Conservation (phyloP, 768 basidiomycete species). For the Xerocomellus amylosporus region DNA sequence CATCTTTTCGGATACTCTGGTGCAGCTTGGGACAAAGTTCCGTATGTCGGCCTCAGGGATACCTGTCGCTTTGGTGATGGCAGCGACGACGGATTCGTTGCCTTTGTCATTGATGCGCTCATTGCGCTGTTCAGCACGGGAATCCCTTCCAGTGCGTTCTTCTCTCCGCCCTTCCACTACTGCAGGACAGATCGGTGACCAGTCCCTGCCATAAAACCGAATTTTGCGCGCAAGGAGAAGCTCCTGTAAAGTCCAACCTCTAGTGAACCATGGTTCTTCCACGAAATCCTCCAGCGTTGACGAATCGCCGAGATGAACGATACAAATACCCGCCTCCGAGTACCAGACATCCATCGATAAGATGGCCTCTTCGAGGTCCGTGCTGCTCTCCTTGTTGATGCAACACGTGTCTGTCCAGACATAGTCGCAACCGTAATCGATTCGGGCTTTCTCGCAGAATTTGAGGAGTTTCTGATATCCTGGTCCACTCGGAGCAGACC, state of each 20-base stretch:
- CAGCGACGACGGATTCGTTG: constrained; percentile 14
- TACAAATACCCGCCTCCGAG: constrained; percentile 21
- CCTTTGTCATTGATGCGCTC: constrained; percentile 21
- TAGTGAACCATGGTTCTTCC: constrained; percentile 23
- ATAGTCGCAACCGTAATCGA: constrained; percentile 25
- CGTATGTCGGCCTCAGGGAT: constrained; percentile 23
- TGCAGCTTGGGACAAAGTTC: constrained; percentile 19
- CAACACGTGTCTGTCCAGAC: constrained; percentile 31
- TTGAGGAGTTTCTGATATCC: constrained; percentile 27
- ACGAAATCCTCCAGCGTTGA: constrained; percentile 20
- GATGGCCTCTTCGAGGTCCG: constrained; percentile 30
- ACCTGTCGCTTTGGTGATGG: constrained; percentile 18
- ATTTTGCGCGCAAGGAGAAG: constrained; percentile 24
- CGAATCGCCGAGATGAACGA: constrained; percentile 25
- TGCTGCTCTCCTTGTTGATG: constrained; percentile 26
- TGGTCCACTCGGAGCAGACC: constrained; percentile 12
- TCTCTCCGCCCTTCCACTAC: constrained; percentile 17
- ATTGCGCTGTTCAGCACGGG: constrained; percentile 12
- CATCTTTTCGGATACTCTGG: constrained; percentile 24
- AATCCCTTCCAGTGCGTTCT: constrained; percentile 3
- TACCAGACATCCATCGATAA: constrained; percentile 26
- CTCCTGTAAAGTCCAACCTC: constrained; percentile 25
- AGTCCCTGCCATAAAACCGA: constrained; percentile 24
- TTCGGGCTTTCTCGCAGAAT: constrained; percentile 27
- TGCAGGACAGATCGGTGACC: constrained; percentile 21